A percentile compares a stretch with the other conserved stretches of the same genome.
Conservation (phyloP, 768 basidiomycete genomes). For the Phlegmacium glaucopus region DNA sequence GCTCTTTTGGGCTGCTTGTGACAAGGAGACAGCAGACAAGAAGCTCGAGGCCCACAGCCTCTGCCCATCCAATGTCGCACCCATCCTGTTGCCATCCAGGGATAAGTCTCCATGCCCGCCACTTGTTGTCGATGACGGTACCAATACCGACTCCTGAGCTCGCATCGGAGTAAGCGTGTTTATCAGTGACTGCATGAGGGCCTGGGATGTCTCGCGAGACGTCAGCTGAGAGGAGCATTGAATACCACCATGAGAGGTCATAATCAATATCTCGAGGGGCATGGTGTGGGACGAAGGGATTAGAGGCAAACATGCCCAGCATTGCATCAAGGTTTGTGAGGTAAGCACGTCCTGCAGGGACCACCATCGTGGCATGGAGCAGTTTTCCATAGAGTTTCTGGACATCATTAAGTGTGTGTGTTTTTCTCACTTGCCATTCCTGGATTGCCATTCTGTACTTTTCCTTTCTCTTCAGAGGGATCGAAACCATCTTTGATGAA, state of each 20-base stretch:
- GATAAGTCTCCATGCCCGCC: background rate
- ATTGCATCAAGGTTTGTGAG: constrained; percentile 33
- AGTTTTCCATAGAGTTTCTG: constrained; percentile 34
- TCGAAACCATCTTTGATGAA: constrained; percentile 12
- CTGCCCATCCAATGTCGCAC: constrained; percentile 42
- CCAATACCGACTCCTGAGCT: constrained; percentile 25
- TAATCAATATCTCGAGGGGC: background rate
- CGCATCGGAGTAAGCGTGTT: constrained; percentile 31
- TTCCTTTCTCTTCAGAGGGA: constrained; percentile 19
- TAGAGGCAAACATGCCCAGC: constrained; percentile 15
- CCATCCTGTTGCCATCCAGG: constrained; percentile 24
- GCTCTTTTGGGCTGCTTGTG: background rate
- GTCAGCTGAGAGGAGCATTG: constrained; percentile 5
- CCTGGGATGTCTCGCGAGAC: constrained; percentile 19
- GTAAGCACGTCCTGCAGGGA: constrained; percentile 28
- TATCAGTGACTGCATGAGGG: constrained; percentile 18
- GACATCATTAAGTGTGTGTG: constrained; percentile 26
- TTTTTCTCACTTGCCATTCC: constrained; percentile 12
- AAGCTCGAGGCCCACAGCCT: constrained; percentile 40
- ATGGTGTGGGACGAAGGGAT: constrained; percentile 25
- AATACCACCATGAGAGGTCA: constrained; percentile 28
- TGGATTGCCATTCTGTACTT: constrained; percentile 26
- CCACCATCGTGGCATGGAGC: constrained; percentile 20
- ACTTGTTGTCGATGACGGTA: constrained; percentile 5
- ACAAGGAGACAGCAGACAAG: constrained; percentile 17